phyloP scores from a whole-genome alignment of 2,329 filamentous ascomycete species.

The Cercospora sp. region DNA sequence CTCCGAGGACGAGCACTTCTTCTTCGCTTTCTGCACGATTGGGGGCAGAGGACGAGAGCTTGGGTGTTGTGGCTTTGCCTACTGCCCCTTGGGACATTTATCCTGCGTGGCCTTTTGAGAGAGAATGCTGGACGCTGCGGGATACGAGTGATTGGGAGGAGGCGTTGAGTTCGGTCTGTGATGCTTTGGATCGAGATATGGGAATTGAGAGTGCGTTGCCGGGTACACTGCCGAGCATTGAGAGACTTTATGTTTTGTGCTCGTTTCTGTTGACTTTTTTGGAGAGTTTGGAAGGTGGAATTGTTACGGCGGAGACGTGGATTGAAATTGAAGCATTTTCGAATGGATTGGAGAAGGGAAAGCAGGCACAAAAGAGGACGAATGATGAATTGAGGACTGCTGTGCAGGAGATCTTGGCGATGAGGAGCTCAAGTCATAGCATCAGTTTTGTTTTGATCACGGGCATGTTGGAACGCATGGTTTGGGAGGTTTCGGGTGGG shows the following conservation, averaged over 20 bases:
- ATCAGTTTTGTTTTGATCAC: conserved; percentile 88
- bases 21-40: background rate
- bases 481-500: conserved; percentile 47
- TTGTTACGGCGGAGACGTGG: conserved; percentile 73
- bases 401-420: conserved; percentile 70
- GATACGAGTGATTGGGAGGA: conserved; percentile 45
- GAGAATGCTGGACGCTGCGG: conserved; percentile 50
- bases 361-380: conserved; percentile 41
- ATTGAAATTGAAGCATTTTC: conserved; percentile 63
- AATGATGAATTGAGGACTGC: conserved; percentile 59
- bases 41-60: background rate
- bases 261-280: conserved; percentile 76
- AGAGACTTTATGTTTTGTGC: conserved; percentile 73
- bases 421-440: conserved; percentile 72
- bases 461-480: conserved; percentile 67
- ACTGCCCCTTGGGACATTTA: conserved; percentile 56
- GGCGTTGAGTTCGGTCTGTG: conserved; percentile 50
- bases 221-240: conserved; percentile 61
- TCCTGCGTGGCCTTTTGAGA: conserved; percentile 62
- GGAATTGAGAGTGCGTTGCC: conserved; percentile 63
- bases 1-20: conserved; percentile 6
- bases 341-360: conserved; percentile 51
- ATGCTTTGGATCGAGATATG: conserved; percentile 72
- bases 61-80: background rate
- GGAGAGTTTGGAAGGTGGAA: conserved; percentile 73